Evolutionary conservation across 352 stramenopile genomes (phyloP), one percentile per base, ranked within the genome.

Genomic region (Pythium phragmitis): DNA sequence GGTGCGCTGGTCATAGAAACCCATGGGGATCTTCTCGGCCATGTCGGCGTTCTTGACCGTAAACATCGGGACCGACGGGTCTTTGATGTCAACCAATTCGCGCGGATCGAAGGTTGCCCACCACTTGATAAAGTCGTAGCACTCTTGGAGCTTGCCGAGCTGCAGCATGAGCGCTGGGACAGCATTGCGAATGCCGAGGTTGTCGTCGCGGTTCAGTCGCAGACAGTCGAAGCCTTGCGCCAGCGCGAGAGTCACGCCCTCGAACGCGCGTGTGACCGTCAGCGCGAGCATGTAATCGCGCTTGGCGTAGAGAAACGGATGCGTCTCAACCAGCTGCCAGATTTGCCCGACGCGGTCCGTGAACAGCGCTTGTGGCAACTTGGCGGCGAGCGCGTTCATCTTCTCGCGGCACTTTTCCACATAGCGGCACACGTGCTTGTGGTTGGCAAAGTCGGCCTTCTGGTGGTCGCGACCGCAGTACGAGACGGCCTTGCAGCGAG

Each of bases 51-150:
- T 26, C 30, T 60, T 48, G 48, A 60, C 17, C 33, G 6, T 30
- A 8, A 60, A 23, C 16, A 48, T 55, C n/a, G 63, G 63, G 30
- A 64, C 39, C 16, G 23, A 19, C 3, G 51, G 23, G 13, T 68
- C 28, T 11, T n/a, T 39, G 34, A 39, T 9, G 34, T 39, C 34
- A 3, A 34, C 36, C 37, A 61, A 65, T 19, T 12, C 17, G 8
- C 52, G 49, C 41, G 50, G 11, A 2, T 39, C 34, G 61, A 11
- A 48, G 34, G 53, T 54, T 7, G 53, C 49, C 48, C 49, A 65
- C 55, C 50, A 69, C 56, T 69, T 69, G 63, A 59, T 45, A 43
- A 69, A 69, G 63, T 69, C 63, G 57, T 65, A 69, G 49, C 55
- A 60, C 17, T 69, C 54, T 26, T 69, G 63, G 41, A 56, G 28